Percentiles rank a stretch among this genome's conserved stretches.
Evolutionary conservation across 2,329 filamentous ascomycete genomes (phyloP).

Genomic region (Fusarium zealandicum): DNA sequence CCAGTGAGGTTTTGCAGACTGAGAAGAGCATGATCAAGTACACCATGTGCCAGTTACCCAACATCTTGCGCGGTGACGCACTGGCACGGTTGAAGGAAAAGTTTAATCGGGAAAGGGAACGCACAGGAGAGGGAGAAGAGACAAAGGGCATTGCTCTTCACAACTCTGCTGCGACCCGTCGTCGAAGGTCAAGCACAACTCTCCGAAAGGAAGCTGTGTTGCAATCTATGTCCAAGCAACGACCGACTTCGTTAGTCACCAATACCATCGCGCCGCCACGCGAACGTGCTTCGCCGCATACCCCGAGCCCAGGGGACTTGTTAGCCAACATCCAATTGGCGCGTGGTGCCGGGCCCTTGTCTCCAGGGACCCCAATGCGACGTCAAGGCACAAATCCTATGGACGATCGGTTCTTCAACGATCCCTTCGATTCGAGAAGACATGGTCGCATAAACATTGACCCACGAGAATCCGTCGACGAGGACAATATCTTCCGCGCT

Average conservation of each 20-base stretch:
- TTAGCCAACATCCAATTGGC: constrained; percentile 78
- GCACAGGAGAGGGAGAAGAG: constrained; percentile 79
- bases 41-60: constrained; percentile 89
- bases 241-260: constrained; percentile 53
- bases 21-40: constrained; percentile 95
- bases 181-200: constrained; percentile 75
- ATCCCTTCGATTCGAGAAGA: constrained; percentile 63
- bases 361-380: constrained; percentile 37
- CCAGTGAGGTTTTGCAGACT: constrained; percentile 88
- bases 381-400: constrained; percentile 55
- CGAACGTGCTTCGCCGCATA: constrained; percentile 53
- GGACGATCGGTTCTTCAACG: constrained; percentile 60
- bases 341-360: constrained; percentile 61
- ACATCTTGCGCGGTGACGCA: constrained; percentile 84
- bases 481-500: constrained; percentile 86
- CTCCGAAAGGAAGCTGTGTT: constrained; percentile 81
- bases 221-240: constrained; percentile 66
- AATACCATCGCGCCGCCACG: constrained; percentile 51
- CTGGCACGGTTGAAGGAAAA: constrained; percentile 90
- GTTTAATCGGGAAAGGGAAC: constrained; percentile 83
- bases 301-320: constrained; percentile 77
- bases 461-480: constrained; percentile 82
- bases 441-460: constrained; percentile 62
- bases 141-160: constrained; percentile 92
- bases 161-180: constrained; percentile 72